Base-by-base conservation (phyloP, 345 rosid genomes). In the Tarenaya hassleriana region DNA sequence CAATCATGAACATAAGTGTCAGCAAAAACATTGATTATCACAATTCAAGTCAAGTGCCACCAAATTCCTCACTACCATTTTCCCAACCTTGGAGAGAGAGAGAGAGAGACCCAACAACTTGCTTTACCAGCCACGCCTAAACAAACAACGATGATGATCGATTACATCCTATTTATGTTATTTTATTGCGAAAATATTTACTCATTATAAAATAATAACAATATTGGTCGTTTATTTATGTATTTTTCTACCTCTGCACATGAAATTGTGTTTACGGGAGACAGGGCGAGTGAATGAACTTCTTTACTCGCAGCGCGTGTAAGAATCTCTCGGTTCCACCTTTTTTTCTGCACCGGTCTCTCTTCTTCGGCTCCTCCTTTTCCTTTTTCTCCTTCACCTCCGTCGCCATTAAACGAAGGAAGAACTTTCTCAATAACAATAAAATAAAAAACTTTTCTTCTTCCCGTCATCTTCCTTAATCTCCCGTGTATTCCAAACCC, bases 261-360 rank as follows among this genome's bases (percentile, higher is more conserved):
- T 11, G 21, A 31, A 43, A 55, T 38, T 1, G 47, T 27, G 46
- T 40, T 0, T 47, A 63, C 16, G 55, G 50, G 4, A 7, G 37
- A 55, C 1, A 46, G 50, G 8, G 67, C 61, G 50, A 63, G 55
- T 47, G 37, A 8, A 32, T 3, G 46, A 5, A 24, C 9, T 33
- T 7, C 34, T 6, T 14, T 55, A 62, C 44, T 55, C 55, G 15
- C 67, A 53, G 54, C 60, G 20, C 24, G 33, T 45, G 52, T 1
- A 29, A 5, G 2, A 54, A 21, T 20, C 8, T 3, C 10, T 8
- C 10, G 31, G 11, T 58, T 34, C 39, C 37, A 52, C 41, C 40
- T 35, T 11, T 35, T 11, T 35, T 31, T 31, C 45, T 3, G 14
- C 11, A 37, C 41, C 42, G 1, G 16, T 12, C 6, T 38, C 50